Base-by-base conservation (phyloP, 768 basidiomycete species). In the Boletus rex-veris region DNA sequence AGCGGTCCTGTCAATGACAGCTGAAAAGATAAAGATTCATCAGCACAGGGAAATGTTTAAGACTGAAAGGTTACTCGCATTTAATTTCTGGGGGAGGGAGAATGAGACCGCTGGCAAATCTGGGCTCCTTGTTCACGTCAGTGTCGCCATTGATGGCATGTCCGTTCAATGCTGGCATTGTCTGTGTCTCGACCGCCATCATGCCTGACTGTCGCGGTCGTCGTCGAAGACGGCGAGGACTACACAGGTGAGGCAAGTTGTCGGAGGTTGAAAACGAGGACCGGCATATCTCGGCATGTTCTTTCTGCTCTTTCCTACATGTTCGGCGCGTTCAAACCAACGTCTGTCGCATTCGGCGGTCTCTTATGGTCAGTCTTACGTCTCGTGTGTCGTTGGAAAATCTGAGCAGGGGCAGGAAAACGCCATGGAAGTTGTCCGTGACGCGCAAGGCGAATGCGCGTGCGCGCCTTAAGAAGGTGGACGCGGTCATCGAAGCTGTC, bases 81-180 rank as follows among this genome's bases (percentile, higher is more conserved):
- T 96, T 92, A 64, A 98, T 94, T 70, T 96, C 95, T 36, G 92
- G 93, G 2, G 96, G 93, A 58, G 96, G 96, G 24, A 95, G 86
- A 73, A 98, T 98, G 64, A 98, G 82, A 43, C 93, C 93, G 53
- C 80, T 86, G 19, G 86, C 77, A 66, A 90, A 92, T 64, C 88
- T 78, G 31, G 68, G 72, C 10, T 73, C 72, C 50, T 66, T 68
- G 37, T 62, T 74, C 67, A 75, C 77, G 28, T 75, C 74, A 15
- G 69, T 67, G 35, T 78, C 75, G 28, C 66, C 75, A 50, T 75
- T 58, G 24, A 77, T 77, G 45, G 63, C 31, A 30, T 68, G 70
- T 24, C 75, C 83, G 54, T 83, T 82, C 35, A 70, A 50, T 2
- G 54, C 61, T 7, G 72, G 61, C 48, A 73, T 71, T 39, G 73